Base-by-base conservation (phyloP, 1,284 basidiomycete species). In the Marasmius oreades region DNA sequence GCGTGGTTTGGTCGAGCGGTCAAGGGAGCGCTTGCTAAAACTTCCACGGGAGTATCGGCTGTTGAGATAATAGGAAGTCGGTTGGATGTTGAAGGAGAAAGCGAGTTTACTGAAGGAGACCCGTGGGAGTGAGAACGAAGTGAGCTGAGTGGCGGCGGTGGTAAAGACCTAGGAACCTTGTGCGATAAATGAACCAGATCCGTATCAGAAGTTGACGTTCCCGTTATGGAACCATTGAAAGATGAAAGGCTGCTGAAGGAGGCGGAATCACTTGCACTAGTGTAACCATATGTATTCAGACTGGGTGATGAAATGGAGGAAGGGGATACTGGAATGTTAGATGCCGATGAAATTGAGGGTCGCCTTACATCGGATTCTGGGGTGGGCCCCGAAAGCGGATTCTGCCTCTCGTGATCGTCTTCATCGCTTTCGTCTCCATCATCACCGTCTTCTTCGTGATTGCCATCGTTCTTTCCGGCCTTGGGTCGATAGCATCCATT, bases 401-500 rank as follows among this genome's bases (percentile, higher is more conserved):
- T 23, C 24, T 36, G 26, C 44, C 23, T 12, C 36, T 36, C 52
- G 14, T 45, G 44, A 3, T 33, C 31, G n/a, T 43, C 46, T 5
- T 59, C 55, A 10, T 47, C 48, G 31, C 50, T 22, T 18, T 28
- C 33, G 33, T 53, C 26, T 51, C 56, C 22, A 56, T 55, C 46
- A 33, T 66, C 53, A 59, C 65, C 28, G 63, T 63, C 34, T 62
- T 57, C 23, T 65, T 64, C n/a, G 4, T 45, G 20, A 5, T 69
- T 70, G 39, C 68, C 70, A 44, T 69, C 73, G 2, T 69, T 7
- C n/a, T 31, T 67, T 26, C 66, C 69, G 36, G 64, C 39, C 37
- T 20, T 16, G 7, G 39, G 39, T 20, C 76, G 69, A 65, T 82
- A 79, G 55, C 77, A 63, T 10, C 88, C 88, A 64, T 92, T 84